These are phyloP conservation scores for Primulina huaijiensis DNA, from an alignment of 257 asterid genomes.

Conservation along the genomic window DNA sequence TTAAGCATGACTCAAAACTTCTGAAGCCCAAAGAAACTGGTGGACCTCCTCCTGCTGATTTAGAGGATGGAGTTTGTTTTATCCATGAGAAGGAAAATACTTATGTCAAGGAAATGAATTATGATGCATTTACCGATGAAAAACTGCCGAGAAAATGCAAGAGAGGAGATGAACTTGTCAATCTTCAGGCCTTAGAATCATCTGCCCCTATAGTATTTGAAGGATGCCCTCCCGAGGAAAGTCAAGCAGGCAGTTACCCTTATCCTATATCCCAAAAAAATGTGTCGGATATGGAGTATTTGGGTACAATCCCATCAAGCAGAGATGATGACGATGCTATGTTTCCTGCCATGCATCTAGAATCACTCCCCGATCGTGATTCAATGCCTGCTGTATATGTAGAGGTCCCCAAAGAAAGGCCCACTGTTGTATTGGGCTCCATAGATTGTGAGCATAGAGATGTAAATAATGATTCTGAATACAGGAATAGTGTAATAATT, in stretches of 20 bases:
- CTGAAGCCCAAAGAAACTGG: slow-evolving; percentile 41
- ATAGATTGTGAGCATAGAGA: slow-evolving; percentile 24
- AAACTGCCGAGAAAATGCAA: slow-evolving; percentile 29
- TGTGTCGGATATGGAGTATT: slow-evolving; percentile 28
- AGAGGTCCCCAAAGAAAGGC: slow-evolving; percentile 33
- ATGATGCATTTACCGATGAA: slow-evolving; percentile 38
- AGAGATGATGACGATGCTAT: slow-evolving; percentile 35
- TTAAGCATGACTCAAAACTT: slow-evolving; percentile 52
- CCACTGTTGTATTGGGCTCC: slow-evolving; percentile 30
- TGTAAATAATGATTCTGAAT: slow-evolving; percentile 35
- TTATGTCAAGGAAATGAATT: slow-evolving; percentile 35
- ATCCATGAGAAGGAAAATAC: slow-evolving; percentile 54
- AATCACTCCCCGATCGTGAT: slow-evolving; percentile 32
- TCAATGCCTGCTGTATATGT: slow-evolving; percentile 28
- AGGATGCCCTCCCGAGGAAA: slow-evolving; percentile 30
- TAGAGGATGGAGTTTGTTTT: slow-evolving; percentile 68
- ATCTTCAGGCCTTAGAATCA: slow-evolving; percentile 37
- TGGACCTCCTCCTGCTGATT: slow-evolving; percentile 50
- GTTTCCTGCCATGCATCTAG: slow-evolving; percentile 34
- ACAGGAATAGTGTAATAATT: slow-evolving; percentile 57
- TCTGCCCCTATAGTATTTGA: slow-evolving; percentile 33
- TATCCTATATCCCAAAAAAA: slow-evolving; percentile 32
- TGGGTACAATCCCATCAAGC: slow-evolving; percentile 31
- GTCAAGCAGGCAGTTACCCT: slow-evolving; percentile 38
- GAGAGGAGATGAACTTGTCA: slow-evolving; percentile 29